Base-by-base conservation (phyloP, 164 flowering plant species). In the Magnolia officinalis region DNA sequence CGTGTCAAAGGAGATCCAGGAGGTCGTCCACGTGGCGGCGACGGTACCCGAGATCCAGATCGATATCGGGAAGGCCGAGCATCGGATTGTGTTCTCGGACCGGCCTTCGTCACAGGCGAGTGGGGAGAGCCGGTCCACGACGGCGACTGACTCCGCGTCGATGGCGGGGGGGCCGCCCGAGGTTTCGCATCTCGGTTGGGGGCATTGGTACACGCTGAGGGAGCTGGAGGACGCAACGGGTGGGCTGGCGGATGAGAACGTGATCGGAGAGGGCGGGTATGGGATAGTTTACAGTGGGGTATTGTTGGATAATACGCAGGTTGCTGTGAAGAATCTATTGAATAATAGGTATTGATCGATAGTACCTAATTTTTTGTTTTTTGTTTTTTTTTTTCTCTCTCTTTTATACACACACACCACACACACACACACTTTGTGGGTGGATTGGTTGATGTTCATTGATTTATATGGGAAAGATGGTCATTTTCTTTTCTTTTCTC, bases 151-250 rank as follows among this genome's bases (percentile, higher is more conserved):
- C 26, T 85, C 93, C 63, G 85, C 84, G 67, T 87, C 95, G 51
- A 78, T 82, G 50, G 89, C 88, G 8, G 89, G 88, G 9, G 84
- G 81, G 4, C 76, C 77, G 70, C 98, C 98, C 18, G 97, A 96
- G 83, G 99, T 92, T 45, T 92, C 97, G 69, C 97, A 96, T 82
- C 85, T 94, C 64, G 99, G 99, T 24, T 96, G 99, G 99, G 98
- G 98, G 11, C 82, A 97, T 76, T 92, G 98, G 98, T 96, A 94
- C 69, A 96, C 98, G 37, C 76, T 96, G 80, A 85, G 99, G 26
- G 99, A 96, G 85, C 86, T 96, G 69, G 99, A 96, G 74, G 88
- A 82, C 24, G 98, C 99, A 2, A 94, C 97, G 0, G 84, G 90
- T 75, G 92, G 97, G 2, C 79, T 96, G 74, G 83, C 89, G 11